These are phyloP conservation scores for Fusarium coffeatum DNA, from an alignment of 2,329 filamentous ascomycete genomes.

Conservation along the genomic window DNA sequence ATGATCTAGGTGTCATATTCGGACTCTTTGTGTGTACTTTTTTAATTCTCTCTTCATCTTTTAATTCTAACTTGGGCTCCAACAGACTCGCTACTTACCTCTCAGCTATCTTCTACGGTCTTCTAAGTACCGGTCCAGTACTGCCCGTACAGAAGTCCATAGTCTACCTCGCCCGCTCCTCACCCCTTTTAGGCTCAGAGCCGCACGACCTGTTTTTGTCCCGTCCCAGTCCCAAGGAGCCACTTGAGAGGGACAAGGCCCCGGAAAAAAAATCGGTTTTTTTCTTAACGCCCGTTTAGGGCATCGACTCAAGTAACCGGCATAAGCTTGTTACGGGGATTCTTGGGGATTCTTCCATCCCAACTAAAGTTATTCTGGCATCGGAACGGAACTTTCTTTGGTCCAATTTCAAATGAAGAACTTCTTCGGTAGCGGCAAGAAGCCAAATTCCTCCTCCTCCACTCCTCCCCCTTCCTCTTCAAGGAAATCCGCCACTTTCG, in stretches of 20 bases:
- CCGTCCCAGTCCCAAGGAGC: constrained; percentile 17
- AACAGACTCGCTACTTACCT: constrained; percentile 9
- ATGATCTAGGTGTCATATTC: not conserved
- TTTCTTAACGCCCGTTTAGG: constrained; percentile 51
- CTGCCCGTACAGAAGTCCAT: not conserved
- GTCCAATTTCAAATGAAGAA: constrained; percentile 59
- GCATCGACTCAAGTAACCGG: constrained; percentile 51
- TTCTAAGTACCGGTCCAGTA: constrained; percentile 5
- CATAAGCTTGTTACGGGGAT: constrained; percentile 56
- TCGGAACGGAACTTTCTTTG: constrained; percentile 39
- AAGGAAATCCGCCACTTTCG: constrained; percentile 55
- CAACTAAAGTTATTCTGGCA: constrained; percentile 23
- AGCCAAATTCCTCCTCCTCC: constrained; percentile 47
- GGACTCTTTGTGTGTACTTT: constrained; percentile 22
- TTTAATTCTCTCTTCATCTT: constrained; percentile 16
- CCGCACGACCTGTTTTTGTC: constrained; percentile 33
- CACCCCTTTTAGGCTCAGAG: constrained; percentile 38
- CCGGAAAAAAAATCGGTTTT: constrained; percentile 46
- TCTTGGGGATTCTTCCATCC: constrained; percentile 44
- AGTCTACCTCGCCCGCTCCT: constrained; percentile 1
- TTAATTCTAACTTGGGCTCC: constrained; percentile 15
- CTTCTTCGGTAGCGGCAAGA: constrained; percentile 61
- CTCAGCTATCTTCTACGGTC: not conserved
- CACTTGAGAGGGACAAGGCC: constrained; percentile 40
- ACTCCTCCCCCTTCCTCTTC: constrained; percentile 44